A percentile compares a stretch with the other conserved stretches of the same genome.
phyloP scores from a whole-genome alignment of 306 rosid species.

The Fagus sylvatica region DNA sequence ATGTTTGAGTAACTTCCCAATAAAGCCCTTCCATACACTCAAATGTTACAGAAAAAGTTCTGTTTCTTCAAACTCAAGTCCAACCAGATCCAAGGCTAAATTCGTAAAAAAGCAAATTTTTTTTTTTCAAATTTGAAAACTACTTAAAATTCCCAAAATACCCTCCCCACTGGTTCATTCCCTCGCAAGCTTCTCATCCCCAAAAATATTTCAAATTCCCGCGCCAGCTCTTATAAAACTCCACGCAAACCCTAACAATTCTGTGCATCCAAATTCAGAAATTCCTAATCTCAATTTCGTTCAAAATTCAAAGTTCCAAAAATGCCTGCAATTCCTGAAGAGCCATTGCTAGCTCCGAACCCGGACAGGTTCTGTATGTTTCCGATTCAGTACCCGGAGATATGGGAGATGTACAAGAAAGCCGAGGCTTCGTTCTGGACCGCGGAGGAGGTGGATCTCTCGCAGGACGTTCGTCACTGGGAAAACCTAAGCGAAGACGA shows the following conservation, averaged over 20 bases:
- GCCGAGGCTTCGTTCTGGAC: slow-evolving; percentile 94
- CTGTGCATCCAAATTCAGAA: neutral
- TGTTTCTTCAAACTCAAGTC: no score
- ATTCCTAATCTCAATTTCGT: neutral
- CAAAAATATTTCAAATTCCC: slow-evolving; percentile 45
- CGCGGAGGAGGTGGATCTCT: slow-evolving; percentile 84
- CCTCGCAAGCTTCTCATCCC: slow-evolving; percentile 45
- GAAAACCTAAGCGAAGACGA: slow-evolving; percentile 56
- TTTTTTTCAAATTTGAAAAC: neutral
- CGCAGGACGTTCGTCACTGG: slow-evolving; percentile 64
- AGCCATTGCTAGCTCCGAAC: slow-evolving; percentile 68
- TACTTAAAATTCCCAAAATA: slow-evolving; percentile 15
- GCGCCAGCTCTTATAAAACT: slow-evolving; percentile 32
- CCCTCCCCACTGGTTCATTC: slow-evolving; percentile 21
- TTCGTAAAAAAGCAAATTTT: no score
- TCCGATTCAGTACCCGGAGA: slow-evolving; percentile 78
- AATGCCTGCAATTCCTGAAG: slow-evolving; percentile 75
- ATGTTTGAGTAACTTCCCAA: neutral
- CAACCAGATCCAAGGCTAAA: neutral
- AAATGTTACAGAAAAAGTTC: neutral
- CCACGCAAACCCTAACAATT: neutral
- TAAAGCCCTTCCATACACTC: neutral
- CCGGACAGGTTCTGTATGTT: slow-evolving; percentile 91
- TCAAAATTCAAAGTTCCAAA: neutral
- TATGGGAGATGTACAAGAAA: slow-evolving; percentile 97